A percentile compares a stretch with the other conserved stretches of the same genome.
Conservation (phyloP, 2,329 filamentous ascomycete genomes). For the Aspergillus melleus region DNA sequence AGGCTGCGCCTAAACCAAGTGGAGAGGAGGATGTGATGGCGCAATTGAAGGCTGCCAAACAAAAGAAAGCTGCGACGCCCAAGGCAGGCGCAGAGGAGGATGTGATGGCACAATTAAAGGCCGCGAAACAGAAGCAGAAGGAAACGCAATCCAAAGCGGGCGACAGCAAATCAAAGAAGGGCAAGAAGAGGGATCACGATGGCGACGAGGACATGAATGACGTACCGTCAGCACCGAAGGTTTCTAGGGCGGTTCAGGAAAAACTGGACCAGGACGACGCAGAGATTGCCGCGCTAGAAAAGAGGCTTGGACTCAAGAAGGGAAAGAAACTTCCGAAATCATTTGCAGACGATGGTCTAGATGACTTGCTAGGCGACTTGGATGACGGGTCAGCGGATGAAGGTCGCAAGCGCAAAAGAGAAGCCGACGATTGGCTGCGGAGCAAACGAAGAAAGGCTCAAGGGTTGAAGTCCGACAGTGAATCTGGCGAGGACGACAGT, state of each 20-base stretch:
- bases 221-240: conserved; percentile 11
- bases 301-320: conserved; percentile 77
- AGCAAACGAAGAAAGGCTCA: conserved; percentile 58
- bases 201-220: conserved; percentile 30
- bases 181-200: conserved; percentile 31
- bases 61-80: conserved; percentile 18
- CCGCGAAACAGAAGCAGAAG: conserved; percentile 21
- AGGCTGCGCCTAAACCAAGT: conserved; percentile 32
- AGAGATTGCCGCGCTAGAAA: conserved; percentile 84
- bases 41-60: conserved; percentile 18
- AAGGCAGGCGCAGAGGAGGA: conserved; percentile 30
- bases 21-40: neutral
- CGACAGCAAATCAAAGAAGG: conserved; percentile 33
- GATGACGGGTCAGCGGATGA: conserved; percentile 55
- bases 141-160: conserved; percentile 34
- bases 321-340: conserved; percentile 72
- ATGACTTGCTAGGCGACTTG: conserved; percentile 71
- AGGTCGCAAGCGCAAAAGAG: conserved; percentile 58
- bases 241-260: conserved; percentile 53
- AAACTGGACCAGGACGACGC: conserved; percentile 78
- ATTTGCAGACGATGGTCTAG: conserved; percentile 80
- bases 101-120: conserved; percentile 11
- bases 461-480: conserved; percentile 24
- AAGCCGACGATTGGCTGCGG: conserved; percentile 62
- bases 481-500: conserved; percentile 7